Base-by-base conservation (phyloP, 345 rosid species). In the Citrus glauca region DNA sequence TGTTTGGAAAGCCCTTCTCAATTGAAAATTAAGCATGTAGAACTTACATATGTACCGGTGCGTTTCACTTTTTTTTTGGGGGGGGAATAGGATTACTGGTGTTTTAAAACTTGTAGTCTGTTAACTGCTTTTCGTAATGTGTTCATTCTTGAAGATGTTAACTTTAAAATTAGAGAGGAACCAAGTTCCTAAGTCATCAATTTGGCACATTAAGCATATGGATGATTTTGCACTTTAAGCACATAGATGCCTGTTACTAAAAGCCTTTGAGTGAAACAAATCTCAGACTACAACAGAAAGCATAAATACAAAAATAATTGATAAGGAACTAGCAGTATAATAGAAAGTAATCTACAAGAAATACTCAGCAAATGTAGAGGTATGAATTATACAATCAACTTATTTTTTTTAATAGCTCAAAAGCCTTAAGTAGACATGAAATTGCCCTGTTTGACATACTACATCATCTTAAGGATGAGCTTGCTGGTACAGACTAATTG, bases 401-500 rank as follows among this genome's bases (percentile, higher is more conserved):
- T 70, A 5, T 67, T 76, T 55, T 67, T 67, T 45, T 53, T 4
- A 37, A 76, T 64, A 30, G 65, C 27, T 67, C 37, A 67, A 55
- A 24, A 5, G 55, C 56, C 57, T 68, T 25, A 19, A 37, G 28
- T 73, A 16, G 66, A 35, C 40, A 64, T 28, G 50, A 27, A 70
- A n/a, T 61, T 78, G 16, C 45, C 72, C 68, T 56, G 27, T 60
- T 62, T 33, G 17, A 66, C 55, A 78, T 40, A 28, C 65, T 6
- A 62, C 67, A 24, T 35, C 30, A 66, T 80, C 73, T 70, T 40
- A 84, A 66, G 81, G 69, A 72, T 73, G 69, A 65, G 75, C 71
- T 69, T 38, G 75, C 78, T 87, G 88, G 37, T 83, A 55, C 70
- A 75, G 77, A 72, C 73, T 84, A 53, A 78, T 53, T 6, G 82